Percentiles rank a stretch among this genome's conserved stretches.
These are phyloP conservation scores for Trichoderma semiorbis DNA, from an alignment of 2,329 filamentous ascomycete genomes.

Conservation along the genomic window DNA sequence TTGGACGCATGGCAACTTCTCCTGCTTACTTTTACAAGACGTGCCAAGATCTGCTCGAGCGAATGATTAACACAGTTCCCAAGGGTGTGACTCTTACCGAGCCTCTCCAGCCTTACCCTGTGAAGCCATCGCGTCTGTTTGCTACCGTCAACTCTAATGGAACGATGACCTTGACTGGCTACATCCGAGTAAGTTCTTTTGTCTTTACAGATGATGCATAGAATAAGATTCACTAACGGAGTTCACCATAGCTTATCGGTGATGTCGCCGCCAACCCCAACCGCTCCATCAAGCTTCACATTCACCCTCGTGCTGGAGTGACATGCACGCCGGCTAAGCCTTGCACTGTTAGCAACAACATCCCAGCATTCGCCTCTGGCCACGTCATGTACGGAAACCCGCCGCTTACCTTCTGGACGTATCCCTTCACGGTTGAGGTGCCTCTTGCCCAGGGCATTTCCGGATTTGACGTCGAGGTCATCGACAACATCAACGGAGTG, in stretches of 20 bases:
- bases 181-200: constrained; percentile 11
- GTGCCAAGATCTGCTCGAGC: constrained; percentile 16
- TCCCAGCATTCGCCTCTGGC: background rate
- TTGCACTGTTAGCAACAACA: constrained; percentile 2
- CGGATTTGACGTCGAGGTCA: constrained; percentile 17
- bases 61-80: constrained; percentile 21
- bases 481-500: constrained; percentile 16
- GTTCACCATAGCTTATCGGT: background rate
- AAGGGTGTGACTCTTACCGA: constrained; percentile 15
- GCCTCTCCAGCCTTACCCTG: constrained; percentile 15
- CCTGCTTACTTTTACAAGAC: constrained; percentile 17
- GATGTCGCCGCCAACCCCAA: constrained; percentile 8
- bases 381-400: constrained; percentile 8
- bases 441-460: constrained; percentile 13
- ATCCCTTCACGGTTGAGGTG: constrained; percentile 9
- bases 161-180: constrained; percentile 18
- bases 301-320: constrained; percentile 17
- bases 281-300: constrained; percentile 16
- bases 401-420: constrained; percentile 15
- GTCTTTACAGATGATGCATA: background rate
- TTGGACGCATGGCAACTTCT: constrained; percentile 9
- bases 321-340: background rate
- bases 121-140: constrained; percentile 18
- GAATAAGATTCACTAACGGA: background rate
- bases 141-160: constrained; percentile 14